Conservation (phyloP, 2,329 filamentous ascomycete genomes). For the Orbilia ellipsospora region DNA sequence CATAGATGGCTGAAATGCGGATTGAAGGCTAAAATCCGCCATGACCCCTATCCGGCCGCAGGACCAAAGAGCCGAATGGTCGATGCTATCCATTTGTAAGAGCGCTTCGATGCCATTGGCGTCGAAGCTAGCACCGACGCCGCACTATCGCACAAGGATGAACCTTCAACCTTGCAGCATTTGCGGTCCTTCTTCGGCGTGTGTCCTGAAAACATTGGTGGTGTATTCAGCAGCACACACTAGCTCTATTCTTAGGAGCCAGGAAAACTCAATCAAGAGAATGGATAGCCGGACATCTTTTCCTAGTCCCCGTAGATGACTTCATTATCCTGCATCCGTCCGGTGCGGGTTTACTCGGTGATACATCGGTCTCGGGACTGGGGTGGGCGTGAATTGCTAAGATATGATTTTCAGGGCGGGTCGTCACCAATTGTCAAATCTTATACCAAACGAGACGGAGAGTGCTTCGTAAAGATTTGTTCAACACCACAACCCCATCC, state of each 20-base stretch:
- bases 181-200: neutral
- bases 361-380: conserved; percentile 11
- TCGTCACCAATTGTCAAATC: conserved; percentile 13
- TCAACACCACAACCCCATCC: neutral
- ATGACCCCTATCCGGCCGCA: conserved; percentile 11
- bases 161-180: conserved; percentile 1
- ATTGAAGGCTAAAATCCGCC: conserved; percentile 3
- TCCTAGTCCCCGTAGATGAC: conserved; percentile 8
- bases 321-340: conserved; percentile 10
- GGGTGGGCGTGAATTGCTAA: neutral
- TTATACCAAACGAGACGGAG: conserved; percentile 25
- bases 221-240: no score
- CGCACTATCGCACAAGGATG: conserved; percentile 20
- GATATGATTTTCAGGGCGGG: conserved; percentile 35
- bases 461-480: conserved; percentile 29
- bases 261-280: no score
- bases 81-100: neutral
- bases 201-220: neutral
- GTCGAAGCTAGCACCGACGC: conserved; percentile 23
- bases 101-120: neutral
- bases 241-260: no score
- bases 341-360: conserved; percentile 23
- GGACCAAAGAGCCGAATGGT: conserved; percentile 18
- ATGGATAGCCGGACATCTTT: neutral
- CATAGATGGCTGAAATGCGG: neutral